These are phyloP conservation scores for Neodidymelliopsis sp. DNA, from an alignment of 2,329 filamentous ascomycete species.

Conservation along the genomic window DNA sequence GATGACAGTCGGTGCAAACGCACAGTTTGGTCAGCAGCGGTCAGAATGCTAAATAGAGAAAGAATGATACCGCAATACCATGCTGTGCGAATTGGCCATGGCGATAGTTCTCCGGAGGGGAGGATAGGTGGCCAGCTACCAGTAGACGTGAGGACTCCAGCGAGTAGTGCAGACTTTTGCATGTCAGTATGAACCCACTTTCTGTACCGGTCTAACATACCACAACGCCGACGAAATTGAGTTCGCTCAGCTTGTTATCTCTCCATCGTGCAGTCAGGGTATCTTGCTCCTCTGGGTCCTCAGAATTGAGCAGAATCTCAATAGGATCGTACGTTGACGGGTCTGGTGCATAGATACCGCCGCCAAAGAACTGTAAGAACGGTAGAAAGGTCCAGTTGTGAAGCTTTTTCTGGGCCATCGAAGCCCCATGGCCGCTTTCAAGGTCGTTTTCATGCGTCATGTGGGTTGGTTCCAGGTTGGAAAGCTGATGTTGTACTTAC, in stretches of 20 bases:
- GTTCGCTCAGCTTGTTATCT: constrained; percentile 51
- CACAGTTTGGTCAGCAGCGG: constrained; percentile 54
- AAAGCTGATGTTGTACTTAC: too few species aligned
- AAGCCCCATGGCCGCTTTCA: too few species aligned
- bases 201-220: too few species aligned
- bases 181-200: constrained; percentile 8
- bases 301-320: constrained; percentile 47
- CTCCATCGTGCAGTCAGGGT: constrained; percentile 49
- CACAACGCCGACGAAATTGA: constrained; percentile 55
- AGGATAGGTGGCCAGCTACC: constrained; percentile 55
- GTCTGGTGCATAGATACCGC: constrained; percentile 45
- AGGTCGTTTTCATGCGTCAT: too few species aligned
- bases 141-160: constrained; percentile 53
- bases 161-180: too few species aligned
- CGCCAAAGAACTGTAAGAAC: constrained; percentile 43
- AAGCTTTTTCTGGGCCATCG: background rate
- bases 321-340: constrained; percentile 48
- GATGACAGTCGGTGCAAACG: constrained; percentile 53
- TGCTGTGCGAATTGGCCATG: constrained; percentile 52
- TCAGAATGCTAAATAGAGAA: constrained; percentile 59
- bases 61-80: constrained; percentile 58
- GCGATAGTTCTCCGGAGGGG: constrained; percentile 45
- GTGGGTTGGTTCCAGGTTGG: too few species aligned
- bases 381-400: constrained; percentile 2
- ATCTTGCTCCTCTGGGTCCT: constrained; percentile 44